phyloP scores from a whole-genome alignment of 139 green algal species.

The Chlorella sp. region DNA sequence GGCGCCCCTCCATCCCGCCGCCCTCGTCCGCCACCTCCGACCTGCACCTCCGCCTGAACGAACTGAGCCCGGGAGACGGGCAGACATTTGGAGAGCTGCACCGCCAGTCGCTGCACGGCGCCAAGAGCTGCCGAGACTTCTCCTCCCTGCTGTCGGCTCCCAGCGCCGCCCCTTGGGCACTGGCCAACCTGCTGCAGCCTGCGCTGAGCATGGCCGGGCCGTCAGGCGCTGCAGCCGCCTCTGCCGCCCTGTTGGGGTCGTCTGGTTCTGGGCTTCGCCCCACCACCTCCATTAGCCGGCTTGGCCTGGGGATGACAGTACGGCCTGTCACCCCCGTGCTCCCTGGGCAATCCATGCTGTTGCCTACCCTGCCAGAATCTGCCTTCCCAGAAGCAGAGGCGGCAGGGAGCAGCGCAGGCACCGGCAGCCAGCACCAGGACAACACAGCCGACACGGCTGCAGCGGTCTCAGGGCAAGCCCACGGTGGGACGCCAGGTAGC shows the following conservation, averaged over 20 bases:
- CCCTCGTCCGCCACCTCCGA: background rate
- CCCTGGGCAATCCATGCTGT: background rate
- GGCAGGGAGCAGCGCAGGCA: too few species aligned
- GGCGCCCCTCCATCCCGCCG: background rate
- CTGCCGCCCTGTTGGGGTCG: background rate
- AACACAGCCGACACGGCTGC: background rate
- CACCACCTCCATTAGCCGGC: background rate
- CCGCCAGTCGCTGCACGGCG: slow-evolving; percentile 29
- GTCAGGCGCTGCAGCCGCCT: background rate
- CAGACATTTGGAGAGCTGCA: background rate
- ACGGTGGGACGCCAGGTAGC: background rate
- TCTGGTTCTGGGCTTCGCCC: background rate
- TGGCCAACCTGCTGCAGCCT: background rate
- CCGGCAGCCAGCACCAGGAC: too few species aligned
- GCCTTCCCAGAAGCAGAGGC: background rate
- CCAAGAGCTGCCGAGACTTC: slow-evolving; percentile 33
- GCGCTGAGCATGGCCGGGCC: slow-evolving; percentile 5
- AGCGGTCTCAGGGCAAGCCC: background rate
- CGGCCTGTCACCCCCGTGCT: background rate
- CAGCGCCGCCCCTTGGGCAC: background rate
- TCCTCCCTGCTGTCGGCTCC: background rate
- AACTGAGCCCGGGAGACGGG: background rate
- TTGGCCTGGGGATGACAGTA: background rate
- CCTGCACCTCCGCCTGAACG: background rate
- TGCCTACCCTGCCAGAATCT: background rate